Evolutionary conservation across 768 basidiomycete genomes (phyloP).

Genomic region (Phylloporus sp.): DNA sequence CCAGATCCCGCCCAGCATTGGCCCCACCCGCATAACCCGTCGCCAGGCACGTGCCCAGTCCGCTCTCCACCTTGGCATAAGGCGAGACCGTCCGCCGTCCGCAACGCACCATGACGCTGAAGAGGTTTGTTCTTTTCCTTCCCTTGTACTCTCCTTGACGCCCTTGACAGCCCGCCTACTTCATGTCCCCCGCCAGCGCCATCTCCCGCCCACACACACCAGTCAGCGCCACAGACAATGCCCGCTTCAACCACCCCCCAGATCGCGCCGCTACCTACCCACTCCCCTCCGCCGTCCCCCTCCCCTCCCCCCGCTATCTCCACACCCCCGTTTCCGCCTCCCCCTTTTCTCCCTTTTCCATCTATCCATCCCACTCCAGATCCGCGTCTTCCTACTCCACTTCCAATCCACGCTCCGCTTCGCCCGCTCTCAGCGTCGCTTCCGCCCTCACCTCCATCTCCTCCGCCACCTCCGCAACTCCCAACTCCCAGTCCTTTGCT

Average conservation of each 20-base stretch:
- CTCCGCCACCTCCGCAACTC: constrained; percentile 29
- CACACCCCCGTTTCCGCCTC: constrained; percentile 44
- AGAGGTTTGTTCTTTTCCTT: constrained; percentile 17
- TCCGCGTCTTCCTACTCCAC: constrained; percentile 40
- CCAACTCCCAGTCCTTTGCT: constrained; percentile 29
- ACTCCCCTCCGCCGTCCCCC: constrained; percentile 19
- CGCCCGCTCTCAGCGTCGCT: constrained; percentile 57
- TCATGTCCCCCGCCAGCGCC: constrained; percentile 32
- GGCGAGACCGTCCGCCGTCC: constrained; percentile 26
- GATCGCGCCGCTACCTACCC: constrained; percentile 33
- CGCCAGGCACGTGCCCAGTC: constrained; percentile 38
- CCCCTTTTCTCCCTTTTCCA: constrained; percentile 42
- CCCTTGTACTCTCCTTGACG: constrained; percentile 8
- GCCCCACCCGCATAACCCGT: constrained; percentile 47
- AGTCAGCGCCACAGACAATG: constrained; percentile 29
- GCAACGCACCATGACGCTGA: constrained; percentile 23
- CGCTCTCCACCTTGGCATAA: constrained; percentile 30
- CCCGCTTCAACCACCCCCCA: constrained; percentile 27
- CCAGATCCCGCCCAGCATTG: constrained; percentile 49
- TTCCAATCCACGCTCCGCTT: constrained; percentile 50
- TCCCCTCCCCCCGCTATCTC: constrained; percentile 41
- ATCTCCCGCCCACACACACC: constrained; percentile 39
- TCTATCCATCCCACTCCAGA: constrained; percentile 42
- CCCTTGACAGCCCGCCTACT: constrained; percentile 29
- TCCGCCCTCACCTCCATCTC: constrained; percentile 53